Conservation (phyloP, 2,329 filamentous ascomycete species). For the Beauveria asiatica region DNA sequence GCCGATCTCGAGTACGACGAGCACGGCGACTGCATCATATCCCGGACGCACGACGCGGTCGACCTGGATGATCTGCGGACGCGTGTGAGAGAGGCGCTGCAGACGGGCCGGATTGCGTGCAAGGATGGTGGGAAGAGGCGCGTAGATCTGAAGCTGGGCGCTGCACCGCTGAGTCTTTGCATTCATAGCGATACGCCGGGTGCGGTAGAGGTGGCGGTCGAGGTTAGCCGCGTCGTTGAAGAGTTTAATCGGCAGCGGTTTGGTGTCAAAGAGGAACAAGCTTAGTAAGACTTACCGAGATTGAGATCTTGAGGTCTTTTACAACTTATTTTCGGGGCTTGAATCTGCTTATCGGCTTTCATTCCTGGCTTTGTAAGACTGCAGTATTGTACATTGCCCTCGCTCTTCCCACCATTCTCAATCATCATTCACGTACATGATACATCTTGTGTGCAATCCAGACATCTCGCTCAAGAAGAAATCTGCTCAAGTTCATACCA, state of each 20-base stretch:
- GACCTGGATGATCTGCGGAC: neutral
- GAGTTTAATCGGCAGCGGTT: neutral
- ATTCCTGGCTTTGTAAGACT: too few relatives aligned
- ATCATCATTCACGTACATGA: too few relatives aligned
- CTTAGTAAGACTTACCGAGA: too few relatives aligned
- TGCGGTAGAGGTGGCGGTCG: neutral
- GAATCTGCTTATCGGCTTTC: too few relatives aligned
- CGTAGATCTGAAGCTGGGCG: neutral
- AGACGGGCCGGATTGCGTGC: neutral
- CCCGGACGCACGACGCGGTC: neutral
- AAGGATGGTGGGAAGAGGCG: neutral
- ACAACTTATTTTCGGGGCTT: too few relatives aligned
- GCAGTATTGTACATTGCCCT: too few relatives aligned
- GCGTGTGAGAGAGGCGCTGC: neutral
- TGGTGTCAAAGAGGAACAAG: neutral
- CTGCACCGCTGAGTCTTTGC: neutral
- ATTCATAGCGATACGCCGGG: slow-evolving; percentile 1
- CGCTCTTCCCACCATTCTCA: too few relatives aligned
- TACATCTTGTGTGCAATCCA: too few relatives aligned
- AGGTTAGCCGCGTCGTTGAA: neutral
- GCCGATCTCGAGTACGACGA: slow-evolving; percentile 5
- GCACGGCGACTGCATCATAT: slow-evolving; percentile 1
- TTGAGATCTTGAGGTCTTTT: too few relatives aligned
- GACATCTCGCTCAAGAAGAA: too few relatives aligned
- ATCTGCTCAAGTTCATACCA: too few relatives aligned